Evolutionary conservation across 2,329 filamentous ascomycete species (phyloP).

Genomic region (Pseudogymnoascus sp.): DNA sequence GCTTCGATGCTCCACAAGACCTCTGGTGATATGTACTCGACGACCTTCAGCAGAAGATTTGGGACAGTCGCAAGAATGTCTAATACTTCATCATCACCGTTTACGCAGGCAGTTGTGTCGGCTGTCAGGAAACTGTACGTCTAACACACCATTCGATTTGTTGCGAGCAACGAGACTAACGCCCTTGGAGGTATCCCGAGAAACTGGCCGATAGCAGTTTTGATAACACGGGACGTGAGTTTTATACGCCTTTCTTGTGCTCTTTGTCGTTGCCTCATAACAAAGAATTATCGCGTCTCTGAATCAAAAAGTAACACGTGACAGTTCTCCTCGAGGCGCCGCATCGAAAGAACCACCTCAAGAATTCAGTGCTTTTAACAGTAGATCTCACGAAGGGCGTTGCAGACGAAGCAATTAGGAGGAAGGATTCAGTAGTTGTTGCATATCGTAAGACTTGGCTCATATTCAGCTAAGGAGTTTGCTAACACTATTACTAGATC

Average conservation of each 20-base stretch:
- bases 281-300: constrained; percentile 1
- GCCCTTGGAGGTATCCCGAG: constrained; percentile 67
- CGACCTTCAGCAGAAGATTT: constrained; percentile 9
- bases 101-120: constrained; percentile 61
- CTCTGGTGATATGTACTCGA: not conserved
- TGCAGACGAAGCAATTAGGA: constrained; percentile 77
- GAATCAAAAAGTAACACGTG: constrained; percentile 8
- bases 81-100: constrained; percentile 29
- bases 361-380: constrained; percentile 68
- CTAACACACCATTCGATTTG: not conserved
- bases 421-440: constrained; percentile 70
- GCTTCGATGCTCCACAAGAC: not conserved
- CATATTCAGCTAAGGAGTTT: not conserved
- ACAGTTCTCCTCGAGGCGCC: constrained; percentile 64
- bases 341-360: constrained; percentile 48
- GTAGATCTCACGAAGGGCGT: constrained; percentile 88
- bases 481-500: constrained; percentile 50
- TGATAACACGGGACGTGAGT: constrained; percentile 80
- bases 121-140: constrained; percentile 74
- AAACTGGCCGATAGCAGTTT: constrained; percentile 81
- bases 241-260: not conserved
- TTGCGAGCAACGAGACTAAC: constrained; percentile 14
- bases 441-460: constrained; percentile 65
- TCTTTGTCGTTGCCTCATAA: not conserved
- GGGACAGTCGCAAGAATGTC: constrained; percentile 20